A percentile compares a stretch with the other conserved stretches of the same genome.
These are phyloP conservation scores for Kockovaella imperatae DNA, from an alignment of 768 basidiomycete genomes.

Conservation along the genomic window DNA sequence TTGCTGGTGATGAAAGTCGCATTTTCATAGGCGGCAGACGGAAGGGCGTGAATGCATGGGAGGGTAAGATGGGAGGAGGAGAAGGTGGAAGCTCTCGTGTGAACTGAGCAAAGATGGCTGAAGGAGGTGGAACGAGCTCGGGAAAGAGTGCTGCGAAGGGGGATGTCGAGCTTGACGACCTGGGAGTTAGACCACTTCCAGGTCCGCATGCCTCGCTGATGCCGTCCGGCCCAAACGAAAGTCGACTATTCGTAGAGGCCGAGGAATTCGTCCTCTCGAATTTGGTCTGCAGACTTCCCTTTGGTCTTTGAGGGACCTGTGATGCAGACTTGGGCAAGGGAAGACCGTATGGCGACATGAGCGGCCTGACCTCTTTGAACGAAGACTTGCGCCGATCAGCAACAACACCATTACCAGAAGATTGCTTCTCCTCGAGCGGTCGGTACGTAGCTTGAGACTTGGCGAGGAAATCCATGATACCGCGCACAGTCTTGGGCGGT, in stretches of 20 bases:
- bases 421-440: slow-evolving; percentile 7
- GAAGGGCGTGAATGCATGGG: neutral
- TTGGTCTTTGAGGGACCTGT: slow-evolving; percentile 5
- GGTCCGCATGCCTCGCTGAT: neutral
- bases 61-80: slow-evolving; percentile 5
- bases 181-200: slow-evolving; percentile 4
- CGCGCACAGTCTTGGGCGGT: slow-evolving; percentile 12
- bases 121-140: neutral
- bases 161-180: neutral
- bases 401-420: neutral
- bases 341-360: slow-evolving; percentile 29
- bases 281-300: slow-evolving; percentile 26
- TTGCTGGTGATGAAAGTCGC: too few relatives aligned
- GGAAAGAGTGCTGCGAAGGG: neutral
- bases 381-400: slow-evolving; percentile 30
- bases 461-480: slow-evolving; percentile 18
- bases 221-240: slow-evolving; percentile 7
- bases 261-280: slow-evolving; percentile 36
- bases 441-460: slow-evolving; percentile 5
- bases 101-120: slow-evolving; percentile 20
- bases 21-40: neutral
- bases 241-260: slow-evolving; percentile 7
- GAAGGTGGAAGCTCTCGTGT: slow-evolving; percentile 3
- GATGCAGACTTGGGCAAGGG: slow-evolving; percentile 13
- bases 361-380: slow-evolving; percentile 15